A percentile compares a stretch with the other conserved stretches of the same genome.
phyloP scores from a whole-genome alignment of 1,284 basidiomycete species.

The Quambalaria eucalypti region DNA sequence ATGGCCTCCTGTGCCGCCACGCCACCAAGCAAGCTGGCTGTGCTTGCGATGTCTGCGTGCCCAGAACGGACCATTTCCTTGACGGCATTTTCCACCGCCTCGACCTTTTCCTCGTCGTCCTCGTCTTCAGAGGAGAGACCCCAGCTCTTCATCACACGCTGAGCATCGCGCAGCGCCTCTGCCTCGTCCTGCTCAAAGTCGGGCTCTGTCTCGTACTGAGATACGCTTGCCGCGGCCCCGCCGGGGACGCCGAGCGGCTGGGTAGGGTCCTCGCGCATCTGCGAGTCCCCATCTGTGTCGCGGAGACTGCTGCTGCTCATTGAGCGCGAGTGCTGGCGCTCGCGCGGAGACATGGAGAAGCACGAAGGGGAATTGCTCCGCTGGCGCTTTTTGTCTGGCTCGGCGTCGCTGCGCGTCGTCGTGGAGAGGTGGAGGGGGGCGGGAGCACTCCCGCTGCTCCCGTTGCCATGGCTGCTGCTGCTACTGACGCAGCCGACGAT shows the following conservation, averaged over 20 bases:
- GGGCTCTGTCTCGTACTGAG: background rate
- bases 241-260: no score
- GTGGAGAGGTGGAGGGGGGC: background rate
- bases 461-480: background rate
- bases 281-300: background rate
- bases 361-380: background rate
- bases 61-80: slow-evolving; percentile 56
- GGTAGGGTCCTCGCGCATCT: background rate
- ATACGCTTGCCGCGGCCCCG: no score
- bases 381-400: slow-evolving; percentile 4
- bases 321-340: no score
- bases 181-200: background rate
- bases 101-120: slow-evolving; percentile 4
- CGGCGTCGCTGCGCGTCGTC: slow-evolving; percentile 1
- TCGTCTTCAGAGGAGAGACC: background rate
- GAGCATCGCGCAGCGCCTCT: background rate
- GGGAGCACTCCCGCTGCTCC: background rate
- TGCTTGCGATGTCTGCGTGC: slow-evolving; percentile 71
- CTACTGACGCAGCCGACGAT: background rate
- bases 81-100: slow-evolving; percentile 1
- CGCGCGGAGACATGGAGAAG: background rate
- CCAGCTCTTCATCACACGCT: background rate
- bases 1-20: slow-evolving; percentile 94
- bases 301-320: background rate
- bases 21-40: slow-evolving; percentile 84